Base-by-base conservation (phyloP, 2,329 filamentous ascomycete species). In the Pseudogymnoascus pannorum region DNA sequence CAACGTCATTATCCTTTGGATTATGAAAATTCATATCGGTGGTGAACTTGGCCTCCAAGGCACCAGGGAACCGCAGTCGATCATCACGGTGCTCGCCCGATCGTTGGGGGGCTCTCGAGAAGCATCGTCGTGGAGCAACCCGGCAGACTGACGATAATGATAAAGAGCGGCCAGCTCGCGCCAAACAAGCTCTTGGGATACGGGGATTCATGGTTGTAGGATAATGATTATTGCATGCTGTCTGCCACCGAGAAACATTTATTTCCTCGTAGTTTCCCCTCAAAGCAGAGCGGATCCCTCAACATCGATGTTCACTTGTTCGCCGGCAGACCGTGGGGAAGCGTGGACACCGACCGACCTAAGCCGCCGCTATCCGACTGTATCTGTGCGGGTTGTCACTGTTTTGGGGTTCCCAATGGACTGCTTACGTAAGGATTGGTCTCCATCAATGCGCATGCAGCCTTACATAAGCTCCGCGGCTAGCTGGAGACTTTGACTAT, bases 1-100 rank as follows among this genome's bases (percentile, higher is more conserved):
- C 88, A 4, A 92, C 87, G 33, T 86, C 79, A 68, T 87, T 83
- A 59, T 86, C 83, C 40, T 86, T 82, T 0, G 92, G 89, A 58
- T 84, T 83, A 61, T 90, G 84, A 75, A 96, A 97, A 40, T 82
- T 79, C 74, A 97, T 87, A 0, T 81, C 79, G 66, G 84, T 87
- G 4, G 91, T 96, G 75, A 99, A 99, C 65, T 91, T 90, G 73
- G 91, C 96, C 74, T 97, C 93, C 59, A 97, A 80, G 0, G 94
- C 94, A n/a, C 94, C 94, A 0, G 94, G 94, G 68, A 99, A 99
- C 11, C 69, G 67, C 9, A 72, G 44, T 16, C 20, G n/a, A 81
- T 58, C 59, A 61, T 61, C 59, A 16, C 38, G 24, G 29, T 58
- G 59, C n/a, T 58, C 57, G 33, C 20, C 57, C n/a, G 20, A 16